Conservation (phyloP, 2,329 filamentous ascomycete species). For the Pyricularia sp. region DNA sequence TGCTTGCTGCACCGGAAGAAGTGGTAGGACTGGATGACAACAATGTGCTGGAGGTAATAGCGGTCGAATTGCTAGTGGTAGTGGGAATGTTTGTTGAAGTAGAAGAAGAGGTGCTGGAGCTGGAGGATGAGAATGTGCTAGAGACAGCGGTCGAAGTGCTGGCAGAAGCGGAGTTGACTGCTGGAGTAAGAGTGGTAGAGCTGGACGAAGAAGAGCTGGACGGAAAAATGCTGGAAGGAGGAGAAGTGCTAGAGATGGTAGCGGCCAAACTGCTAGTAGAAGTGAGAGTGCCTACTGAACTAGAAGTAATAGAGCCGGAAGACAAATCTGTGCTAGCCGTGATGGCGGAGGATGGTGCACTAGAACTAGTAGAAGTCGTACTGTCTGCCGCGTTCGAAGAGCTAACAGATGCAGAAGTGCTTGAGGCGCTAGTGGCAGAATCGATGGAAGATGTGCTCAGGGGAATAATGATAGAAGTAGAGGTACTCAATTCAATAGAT, state of each 20-base stretch:
- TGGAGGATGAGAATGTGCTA: neutral
- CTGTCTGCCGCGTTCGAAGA: neutral
- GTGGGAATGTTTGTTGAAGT: neutral
- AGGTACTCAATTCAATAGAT: neutral
- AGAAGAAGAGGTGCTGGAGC: neutral
- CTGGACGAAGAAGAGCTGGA: too few relatives aligned
- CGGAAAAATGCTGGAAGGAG: too few relatives aligned
- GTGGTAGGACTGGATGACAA: too few relatives aligned
- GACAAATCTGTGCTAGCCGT: neutral
- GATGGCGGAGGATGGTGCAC: neutral
- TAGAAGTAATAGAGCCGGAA: neutral
- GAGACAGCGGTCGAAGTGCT: too few relatives aligned
- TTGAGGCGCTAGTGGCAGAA: neutral
- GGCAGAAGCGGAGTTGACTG: too few relatives aligned
- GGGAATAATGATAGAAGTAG: neutral
- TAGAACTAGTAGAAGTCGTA: neutral
- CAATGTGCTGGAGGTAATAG: neutral
- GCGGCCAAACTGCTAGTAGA: neutral
- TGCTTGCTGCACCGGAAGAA: too few relatives aligned
- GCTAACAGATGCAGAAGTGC: neutral
- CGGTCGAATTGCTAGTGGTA: neutral
- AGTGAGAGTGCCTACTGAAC: neutral
- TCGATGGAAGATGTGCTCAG: neutral
- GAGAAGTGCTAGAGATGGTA: neutral
- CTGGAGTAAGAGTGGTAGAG: too few relatives aligned